A percentile compares a stretch with the other conserved stretches of the same genome.
These are phyloP conservation scores for Sporothrix luriei DNA, from an alignment of 2,329 filamentous ascomycete species.

Conservation along the genomic window DNA sequence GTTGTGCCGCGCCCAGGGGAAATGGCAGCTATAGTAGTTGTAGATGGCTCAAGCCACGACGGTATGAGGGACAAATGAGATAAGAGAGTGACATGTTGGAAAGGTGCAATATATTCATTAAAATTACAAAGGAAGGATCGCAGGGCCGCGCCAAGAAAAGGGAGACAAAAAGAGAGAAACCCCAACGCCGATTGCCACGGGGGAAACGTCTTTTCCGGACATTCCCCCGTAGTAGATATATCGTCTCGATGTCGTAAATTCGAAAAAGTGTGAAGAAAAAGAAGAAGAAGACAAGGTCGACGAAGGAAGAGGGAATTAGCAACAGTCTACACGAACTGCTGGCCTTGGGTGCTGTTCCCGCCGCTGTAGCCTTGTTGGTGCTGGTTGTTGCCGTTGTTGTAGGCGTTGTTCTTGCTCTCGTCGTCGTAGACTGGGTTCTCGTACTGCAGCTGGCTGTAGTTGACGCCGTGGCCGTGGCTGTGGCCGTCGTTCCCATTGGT, in stretches of 20 bases:
- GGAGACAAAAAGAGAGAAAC: neutral
- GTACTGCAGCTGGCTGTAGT: neutral
- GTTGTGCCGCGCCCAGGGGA: neutral
- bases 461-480: neutral
- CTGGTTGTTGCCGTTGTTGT: too few species aligned
- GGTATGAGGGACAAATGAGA: neutral
- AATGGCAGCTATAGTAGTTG: neutral
- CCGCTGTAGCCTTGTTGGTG: neutral
- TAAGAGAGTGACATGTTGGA: neutral
- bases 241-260: slow-evolving; percentile 2
- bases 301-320: neutral
- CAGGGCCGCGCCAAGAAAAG: neutral
- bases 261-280: neutral
- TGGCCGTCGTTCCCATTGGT: neutral
- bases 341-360: neutral
- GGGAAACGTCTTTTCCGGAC: neutral
- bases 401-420: neutral
- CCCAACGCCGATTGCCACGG: slow-evolving; percentile 5
- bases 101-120: neutral
- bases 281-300: neutral
- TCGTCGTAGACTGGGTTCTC: neutral
- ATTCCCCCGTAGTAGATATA: slow-evolving; percentile 1
- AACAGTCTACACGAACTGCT: neutral
- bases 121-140: neutral
- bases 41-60: neutral